Percentiles rank a stretch among this genome's conserved stretches.
These are phyloP conservation scores for Tulasnella sp. DNA, from an alignment of 768 basidiomycete genomes.

Conservation along the genomic window DNA sequence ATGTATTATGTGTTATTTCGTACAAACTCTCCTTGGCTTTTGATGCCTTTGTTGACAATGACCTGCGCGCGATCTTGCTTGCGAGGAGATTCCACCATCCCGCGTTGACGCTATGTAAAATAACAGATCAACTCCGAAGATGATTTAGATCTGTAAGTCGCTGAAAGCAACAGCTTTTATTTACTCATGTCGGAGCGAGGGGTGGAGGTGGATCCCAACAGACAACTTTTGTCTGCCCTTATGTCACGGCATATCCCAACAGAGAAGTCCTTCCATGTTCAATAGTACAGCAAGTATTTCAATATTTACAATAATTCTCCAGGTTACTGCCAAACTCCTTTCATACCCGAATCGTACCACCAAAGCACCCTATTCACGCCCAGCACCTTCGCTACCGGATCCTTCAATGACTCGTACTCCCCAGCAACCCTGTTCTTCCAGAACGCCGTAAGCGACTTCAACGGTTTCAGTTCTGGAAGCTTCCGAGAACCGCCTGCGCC, in stretches of 20 bases:
- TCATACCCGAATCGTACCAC: background rate
- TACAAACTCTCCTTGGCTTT: background rate
- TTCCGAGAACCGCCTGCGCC: background rate
- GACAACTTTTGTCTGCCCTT: too few relatives aligned
- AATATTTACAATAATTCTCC: background rate
- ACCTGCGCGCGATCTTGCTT: background rate
- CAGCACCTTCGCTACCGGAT: background rate
- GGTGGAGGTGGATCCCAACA: too few relatives aligned
- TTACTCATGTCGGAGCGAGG: too few relatives aligned
- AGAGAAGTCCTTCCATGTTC: too few relatives aligned
- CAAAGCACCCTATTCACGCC: background rate
- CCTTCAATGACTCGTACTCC: background rate
- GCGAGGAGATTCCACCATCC: too few relatives aligned
- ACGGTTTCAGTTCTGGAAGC: background rate
- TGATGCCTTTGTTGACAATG: background rate
- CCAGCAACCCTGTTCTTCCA: background rate
- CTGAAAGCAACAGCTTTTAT: too few relatives aligned
- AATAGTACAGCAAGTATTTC: background rate
- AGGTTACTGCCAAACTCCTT: background rate
- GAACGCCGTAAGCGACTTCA: background rate
- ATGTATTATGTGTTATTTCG: background rate
- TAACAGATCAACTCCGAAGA: too few relatives aligned
- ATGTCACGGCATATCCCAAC: too few relatives aligned
- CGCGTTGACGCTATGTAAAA: too few relatives aligned
- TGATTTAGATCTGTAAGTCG: too few relatives aligned